Evolutionary conservation across 345 rosid species (phyloP).

Genomic region (Populus ilicifolia): DNA sequence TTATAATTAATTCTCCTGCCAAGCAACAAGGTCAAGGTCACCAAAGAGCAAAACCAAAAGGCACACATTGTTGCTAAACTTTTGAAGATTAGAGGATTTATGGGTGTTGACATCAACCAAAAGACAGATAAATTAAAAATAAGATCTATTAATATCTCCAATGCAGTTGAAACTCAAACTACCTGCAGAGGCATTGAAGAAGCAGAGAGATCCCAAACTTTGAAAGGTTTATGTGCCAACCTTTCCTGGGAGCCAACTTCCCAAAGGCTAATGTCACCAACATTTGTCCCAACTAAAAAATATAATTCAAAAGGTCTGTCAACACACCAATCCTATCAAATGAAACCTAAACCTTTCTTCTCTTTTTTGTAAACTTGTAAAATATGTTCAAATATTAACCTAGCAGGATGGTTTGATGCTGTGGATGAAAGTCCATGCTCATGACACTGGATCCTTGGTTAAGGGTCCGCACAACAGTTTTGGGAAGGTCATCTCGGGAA

Average conservation of each 20-base stretch:
- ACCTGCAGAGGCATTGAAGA: slow-evolving; percentile 41
- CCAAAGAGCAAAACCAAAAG: not conserved
- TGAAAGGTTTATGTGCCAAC: slow-evolving; percentile 37
- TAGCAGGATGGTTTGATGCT: slow-evolving; percentile 40
- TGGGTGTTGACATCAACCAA: slow-evolving; percentile 1
- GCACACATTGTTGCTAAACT: not conserved
- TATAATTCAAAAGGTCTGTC: not conserved
- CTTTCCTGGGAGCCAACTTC: slow-evolving; percentile 42
- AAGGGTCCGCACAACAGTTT: slow-evolving; percentile 27
- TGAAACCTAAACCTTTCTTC: not conserved
- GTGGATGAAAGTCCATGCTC: slow-evolving; percentile 59
- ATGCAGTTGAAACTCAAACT: not conserved
- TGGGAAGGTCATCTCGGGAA: slow-evolving; percentile 48
- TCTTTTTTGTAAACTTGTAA: not conserved
- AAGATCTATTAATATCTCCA: not conserved
- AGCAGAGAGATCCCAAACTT: slow-evolving; percentile 44
- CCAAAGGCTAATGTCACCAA: slow-evolving; percentile 47
- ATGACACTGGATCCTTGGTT: slow-evolving; percentile 48
- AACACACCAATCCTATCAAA: not conserved
- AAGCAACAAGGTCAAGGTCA: not conserved
- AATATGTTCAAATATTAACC: slow-evolving; percentile 22
- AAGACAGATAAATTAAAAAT: not conserved
- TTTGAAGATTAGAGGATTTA: not conserved
- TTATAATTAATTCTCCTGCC: not conserved
- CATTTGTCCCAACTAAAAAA: slow-evolving; percentile 45